Conservation (phyloP, 169 alveolate genomes). For the Plasmodium chabaudi region DNA sequence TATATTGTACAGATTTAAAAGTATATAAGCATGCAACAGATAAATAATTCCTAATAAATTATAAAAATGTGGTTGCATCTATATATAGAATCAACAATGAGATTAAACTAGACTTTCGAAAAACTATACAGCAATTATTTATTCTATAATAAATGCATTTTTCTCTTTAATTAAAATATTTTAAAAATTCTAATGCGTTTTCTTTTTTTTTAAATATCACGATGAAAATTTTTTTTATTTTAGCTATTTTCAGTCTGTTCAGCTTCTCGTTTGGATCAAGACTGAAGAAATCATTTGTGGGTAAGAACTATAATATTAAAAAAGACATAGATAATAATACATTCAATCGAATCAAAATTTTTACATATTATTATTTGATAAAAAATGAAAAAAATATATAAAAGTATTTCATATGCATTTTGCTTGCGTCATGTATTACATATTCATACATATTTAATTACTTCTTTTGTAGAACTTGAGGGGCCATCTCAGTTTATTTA, state of each 20-base stretch:
- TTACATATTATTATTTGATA: background rate
- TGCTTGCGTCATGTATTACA: background rate
- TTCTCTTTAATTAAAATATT: no score
- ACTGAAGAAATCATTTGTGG: background rate
- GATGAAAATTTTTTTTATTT: conserved; percentile 41
- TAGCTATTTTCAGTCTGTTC: conserved; percentile 27
- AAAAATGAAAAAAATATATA: background rate
- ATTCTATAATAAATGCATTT: no score
- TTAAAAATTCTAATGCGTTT: no score
- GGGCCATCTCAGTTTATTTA: background rate
- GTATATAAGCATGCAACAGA: no score
- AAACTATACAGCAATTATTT: background rate
- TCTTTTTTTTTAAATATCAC: conserved; percentile 24
- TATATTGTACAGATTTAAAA: no score
- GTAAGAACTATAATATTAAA: conserved; percentile 21
- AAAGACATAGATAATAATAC: conserved; percentile 2
- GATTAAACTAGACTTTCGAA: no score
- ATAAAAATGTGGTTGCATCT: no score
- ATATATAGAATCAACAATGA: no score
- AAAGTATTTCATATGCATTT: background rate
- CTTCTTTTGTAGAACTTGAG: conserved; percentile 6
- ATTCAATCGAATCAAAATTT: background rate
- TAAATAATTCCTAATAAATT: no score
- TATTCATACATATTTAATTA: background rate
- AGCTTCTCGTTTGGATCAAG: conserved; percentile 7